Evolutionary conservation across 75 land plant species (phyloP).

Genomic region (Cupressus sempervirens): DNA sequence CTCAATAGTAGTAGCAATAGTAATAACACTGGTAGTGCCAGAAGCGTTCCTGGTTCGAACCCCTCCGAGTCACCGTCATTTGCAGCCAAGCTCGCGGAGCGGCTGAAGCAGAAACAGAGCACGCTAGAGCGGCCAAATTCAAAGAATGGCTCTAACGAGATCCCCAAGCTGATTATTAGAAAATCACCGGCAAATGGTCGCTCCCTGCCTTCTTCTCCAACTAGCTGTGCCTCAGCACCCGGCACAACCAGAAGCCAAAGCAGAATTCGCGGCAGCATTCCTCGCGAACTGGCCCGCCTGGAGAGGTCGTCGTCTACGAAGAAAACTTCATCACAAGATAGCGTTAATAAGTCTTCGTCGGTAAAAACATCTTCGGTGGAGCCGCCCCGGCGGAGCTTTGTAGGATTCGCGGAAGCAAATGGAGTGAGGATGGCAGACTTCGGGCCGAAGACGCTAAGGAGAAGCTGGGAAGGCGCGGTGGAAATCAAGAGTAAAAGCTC

Average conservation of each 20-base stretch:
- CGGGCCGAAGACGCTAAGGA: conserved; percentile 59
- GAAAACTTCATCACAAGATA: conserved; percentile 4
- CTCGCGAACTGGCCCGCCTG: not conserved
- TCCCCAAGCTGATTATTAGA: not conserved
- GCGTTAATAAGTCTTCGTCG: conserved; percentile 33
- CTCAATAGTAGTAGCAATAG: not conserved
- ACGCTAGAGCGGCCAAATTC: not conserved
- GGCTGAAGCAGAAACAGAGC: conserved; percentile 27
- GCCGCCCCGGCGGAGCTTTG: conserved; percentile 17
- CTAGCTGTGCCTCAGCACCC: conserved; percentile 52
- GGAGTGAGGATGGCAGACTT: conserved; percentile 36
- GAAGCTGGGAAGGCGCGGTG: conserved; percentile 77
- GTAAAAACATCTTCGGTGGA: conserved; percentile 14
- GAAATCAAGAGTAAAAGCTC: conserved; percentile 39
- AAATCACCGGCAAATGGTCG: conserved; percentile 23
- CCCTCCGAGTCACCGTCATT: conserved; percentile 19
- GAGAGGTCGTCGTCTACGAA: conserved; percentile 10
- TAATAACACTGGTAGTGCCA: not conserved
- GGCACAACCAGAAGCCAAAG: conserved; percentile 37
- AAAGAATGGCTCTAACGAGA: conserved; percentile 5
- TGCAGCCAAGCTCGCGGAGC: conserved; percentile 31
- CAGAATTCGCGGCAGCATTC: conserved; percentile 19
- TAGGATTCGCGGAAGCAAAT: conserved; percentile 24
- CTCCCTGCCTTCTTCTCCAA: conserved; percentile 59
- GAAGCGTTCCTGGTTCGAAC: not conserved